Conservation (phyloP, 129 eudicot species). For the Chrysanthemum seticuspe region DNA sequence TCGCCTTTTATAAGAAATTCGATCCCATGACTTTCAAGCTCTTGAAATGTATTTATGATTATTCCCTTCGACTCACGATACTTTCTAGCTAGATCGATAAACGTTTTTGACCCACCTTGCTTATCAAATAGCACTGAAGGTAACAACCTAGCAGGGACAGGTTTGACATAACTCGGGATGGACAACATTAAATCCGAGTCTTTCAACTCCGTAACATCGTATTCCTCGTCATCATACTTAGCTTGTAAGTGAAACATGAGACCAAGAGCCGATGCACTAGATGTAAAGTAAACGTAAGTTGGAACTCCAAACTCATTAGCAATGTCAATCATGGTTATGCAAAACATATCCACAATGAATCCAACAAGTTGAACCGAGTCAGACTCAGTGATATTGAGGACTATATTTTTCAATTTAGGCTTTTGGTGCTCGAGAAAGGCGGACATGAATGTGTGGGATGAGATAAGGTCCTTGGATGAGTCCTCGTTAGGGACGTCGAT, state of each 20-base stretch:
- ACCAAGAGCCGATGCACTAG: slow-evolving; percentile 28
- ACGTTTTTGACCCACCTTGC: slow-evolving; percentile 1
- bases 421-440: slow-evolving; percentile 23
- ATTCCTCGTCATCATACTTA: slow-evolving; percentile 4
- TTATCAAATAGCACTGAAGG: slow-evolving; percentile 14
- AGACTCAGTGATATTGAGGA: background rate
- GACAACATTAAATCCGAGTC: slow-evolving; percentile 2
- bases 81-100: slow-evolving; percentile 14
- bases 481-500: slow-evolving; percentile 24
- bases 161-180: slow-evolving; percentile 21
- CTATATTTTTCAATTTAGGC: slow-evolving; percentile 1
- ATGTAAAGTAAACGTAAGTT: slow-evolving; percentile 35
- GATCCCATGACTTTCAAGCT: slow-evolving; percentile 26
- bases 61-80: slow-evolving; percentile 35
- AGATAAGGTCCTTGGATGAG: slow-evolving; percentile 19
- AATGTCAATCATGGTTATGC: slow-evolving; percentile 37
- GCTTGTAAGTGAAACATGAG: slow-evolving; percentile 12
- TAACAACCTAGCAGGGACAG: slow-evolving; percentile 25
- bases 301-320: slow-evolving; percentile 34
- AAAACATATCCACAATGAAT: slow-evolving; percentile 37
- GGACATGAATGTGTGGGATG: slow-evolving; percentile 7
- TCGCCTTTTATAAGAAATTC: background rate
- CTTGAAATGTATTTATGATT: slow-evolving; percentile 33
- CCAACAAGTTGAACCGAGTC: slow-evolving; percentile 22
- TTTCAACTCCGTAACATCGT: slow-evolving; percentile 17